These are phyloP conservation scores for Favolaschia claudopus DNA, from an alignment of 768 basidiomycete species.

Conservation along the genomic window DNA sequence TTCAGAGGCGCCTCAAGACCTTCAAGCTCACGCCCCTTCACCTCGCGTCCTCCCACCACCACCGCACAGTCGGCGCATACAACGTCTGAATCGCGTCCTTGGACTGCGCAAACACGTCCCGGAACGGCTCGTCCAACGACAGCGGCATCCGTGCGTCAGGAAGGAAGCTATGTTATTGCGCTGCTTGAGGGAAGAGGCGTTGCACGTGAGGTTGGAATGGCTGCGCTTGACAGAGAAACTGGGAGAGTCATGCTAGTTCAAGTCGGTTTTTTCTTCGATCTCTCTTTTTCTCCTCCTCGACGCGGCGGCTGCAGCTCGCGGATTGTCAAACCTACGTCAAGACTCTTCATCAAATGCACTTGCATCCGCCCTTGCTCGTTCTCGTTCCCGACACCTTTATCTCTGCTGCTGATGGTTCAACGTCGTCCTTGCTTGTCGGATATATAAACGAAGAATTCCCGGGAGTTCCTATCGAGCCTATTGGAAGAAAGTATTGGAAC, in stretches of 20 bases:
- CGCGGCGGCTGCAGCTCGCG: constrained; percentile 59
- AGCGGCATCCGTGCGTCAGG: constrained; percentile 62
- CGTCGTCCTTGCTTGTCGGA: constrained; percentile 72
- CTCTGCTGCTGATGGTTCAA: constrained; percentile 58
- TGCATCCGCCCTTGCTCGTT: constrained; percentile 74
- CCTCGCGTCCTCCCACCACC: constrained; percentile 7
- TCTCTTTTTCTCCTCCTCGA: background rate
- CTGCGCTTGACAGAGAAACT: constrained; percentile 82
- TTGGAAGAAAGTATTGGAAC: constrained; percentile 86
- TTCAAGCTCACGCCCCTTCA: constrained; percentile 10
- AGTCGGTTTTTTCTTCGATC: constrained; percentile 47
- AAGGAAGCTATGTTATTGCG: constrained; percentile 71
- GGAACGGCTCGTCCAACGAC: constrained; percentile 72
- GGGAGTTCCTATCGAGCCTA: constrained; percentile 68
- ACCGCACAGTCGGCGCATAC: constrained; percentile 15
- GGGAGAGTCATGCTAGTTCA: constrained; percentile 81
- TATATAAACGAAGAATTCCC: constrained; percentile 81
- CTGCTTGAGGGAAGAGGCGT: constrained; percentile 81
- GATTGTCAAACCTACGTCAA: constrained; percentile 92
- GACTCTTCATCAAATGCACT: constrained; percentile 84
- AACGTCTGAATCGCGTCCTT: constrained; percentile 48
- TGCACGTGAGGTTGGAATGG: constrained; percentile 86
- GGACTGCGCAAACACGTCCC: constrained; percentile 67
- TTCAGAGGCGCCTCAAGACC: constrained; percentile 1
- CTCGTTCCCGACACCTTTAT: constrained; percentile 87